Evolutionary conservation across 1,284 basidiomycete genomes (phyloP), one percentile per base, ranked within the genome.

Genomic region (Rhizoctonia solani): DNA sequence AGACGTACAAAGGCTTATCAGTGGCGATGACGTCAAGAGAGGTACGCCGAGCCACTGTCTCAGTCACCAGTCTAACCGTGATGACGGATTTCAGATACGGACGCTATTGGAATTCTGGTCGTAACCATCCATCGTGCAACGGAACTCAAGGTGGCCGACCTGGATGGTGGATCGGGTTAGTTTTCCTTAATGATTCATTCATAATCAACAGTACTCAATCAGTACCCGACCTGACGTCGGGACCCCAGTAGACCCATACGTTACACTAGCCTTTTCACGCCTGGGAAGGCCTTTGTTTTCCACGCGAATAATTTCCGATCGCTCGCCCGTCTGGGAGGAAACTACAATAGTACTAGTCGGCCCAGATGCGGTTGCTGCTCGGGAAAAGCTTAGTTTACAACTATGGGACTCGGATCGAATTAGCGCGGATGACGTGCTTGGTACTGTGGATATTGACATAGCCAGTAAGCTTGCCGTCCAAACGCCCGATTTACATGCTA

Each of bases 361-460:
- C 30, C 53, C 54, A 13, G 66, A 66, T 34, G 61, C 63, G 8
- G 52, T 53, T 34, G 54, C 54, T 37, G 66, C 66, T 16, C 42
- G 59, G 9, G 68, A 69, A 39, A 52, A 50, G n/a, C 46, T 69
- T 9, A 54, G 34, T 23, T 37, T 69, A 9, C 68, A 68, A 42
- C 42, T 71, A 1, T 54, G 59, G 39, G 47, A 65, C 53, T 68
- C 63, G 44, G 71, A 72, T 61, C 58, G 71, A 3, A 52, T 69
- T 34, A 72, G 55, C 32, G 70, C 70, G 16, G 71, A 72, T 37
- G 71, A 72, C 44, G 66, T 69, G 19, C 53, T 72, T 1, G 71
- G 71, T 25, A 56, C 53, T 16, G 70, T 72, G 3, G 71, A 72
- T 34, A 59, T 72, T n/a, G 71, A 72, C 53, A 52, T 72, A 23